These are phyloP conservation scores for Mycena vulgaris DNA, from an alignment of 768 basidiomycete species.

Conservation along the genomic window DNA sequence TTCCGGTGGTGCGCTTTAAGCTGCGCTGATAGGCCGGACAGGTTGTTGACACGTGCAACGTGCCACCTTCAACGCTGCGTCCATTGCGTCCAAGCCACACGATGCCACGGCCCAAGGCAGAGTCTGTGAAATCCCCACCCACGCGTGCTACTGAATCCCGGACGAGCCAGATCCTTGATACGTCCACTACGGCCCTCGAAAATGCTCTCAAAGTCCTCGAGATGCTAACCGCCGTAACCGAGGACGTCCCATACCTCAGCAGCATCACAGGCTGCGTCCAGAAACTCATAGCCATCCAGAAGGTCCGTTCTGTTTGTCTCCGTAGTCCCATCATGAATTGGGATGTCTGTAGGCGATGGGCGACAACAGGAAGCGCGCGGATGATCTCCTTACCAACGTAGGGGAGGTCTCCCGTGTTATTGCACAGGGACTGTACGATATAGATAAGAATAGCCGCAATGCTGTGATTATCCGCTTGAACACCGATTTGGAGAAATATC, in stretches of 20 bases:
- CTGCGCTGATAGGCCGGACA: too few relatives aligned
- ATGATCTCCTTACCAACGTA: background rate
- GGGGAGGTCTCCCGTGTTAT: background rate
- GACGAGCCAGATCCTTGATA: too few relatives aligned
- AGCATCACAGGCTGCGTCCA: background rate
- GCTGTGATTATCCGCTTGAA: background rate
- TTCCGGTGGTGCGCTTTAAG: too few relatives aligned
- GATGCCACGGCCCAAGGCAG: too few relatives aligned
- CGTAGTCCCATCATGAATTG: background rate
- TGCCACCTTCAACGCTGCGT: too few relatives aligned
- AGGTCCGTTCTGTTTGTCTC: background rate
- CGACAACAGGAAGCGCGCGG: background rate
- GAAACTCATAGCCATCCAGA: background rate
- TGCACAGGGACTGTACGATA: background rate
- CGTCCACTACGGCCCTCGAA: background rate
- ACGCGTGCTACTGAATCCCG: too few relatives aligned
- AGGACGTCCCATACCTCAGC: background rate
- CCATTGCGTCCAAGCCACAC: too few relatives aligned
- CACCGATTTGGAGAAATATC: slow-evolving; percentile 5
- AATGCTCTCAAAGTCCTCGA: background rate
- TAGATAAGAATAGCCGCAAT: background rate
- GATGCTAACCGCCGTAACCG: background rate
- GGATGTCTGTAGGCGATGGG: background rate
- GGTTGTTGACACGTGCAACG: too few relatives aligned
- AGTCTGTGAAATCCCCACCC: too few relatives aligned